Evolutionary conservation across 2,329 filamentous ascomycete species (phyloP).

Genomic region (Colletotrichum sansevieriae): DNA sequence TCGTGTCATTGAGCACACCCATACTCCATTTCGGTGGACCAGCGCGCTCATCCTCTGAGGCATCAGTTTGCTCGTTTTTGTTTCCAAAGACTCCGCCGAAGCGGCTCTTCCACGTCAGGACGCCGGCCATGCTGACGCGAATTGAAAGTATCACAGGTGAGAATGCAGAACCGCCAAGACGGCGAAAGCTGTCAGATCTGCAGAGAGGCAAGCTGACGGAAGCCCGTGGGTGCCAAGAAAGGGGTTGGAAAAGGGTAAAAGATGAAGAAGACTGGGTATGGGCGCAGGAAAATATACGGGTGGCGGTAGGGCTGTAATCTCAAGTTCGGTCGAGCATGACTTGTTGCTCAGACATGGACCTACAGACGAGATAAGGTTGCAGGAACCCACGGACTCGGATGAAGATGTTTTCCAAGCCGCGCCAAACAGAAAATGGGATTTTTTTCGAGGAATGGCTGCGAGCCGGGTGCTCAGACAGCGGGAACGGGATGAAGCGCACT

Average conservation of each 20-base stretch:
- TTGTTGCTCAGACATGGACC: slow-evolving; percentile 17
- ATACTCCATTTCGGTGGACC: slow-evolving; percentile 67
- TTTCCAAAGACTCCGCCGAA: slow-evolving; percentile 41
- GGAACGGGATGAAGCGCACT: neutral
- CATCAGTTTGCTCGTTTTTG: slow-evolving; percentile 5
- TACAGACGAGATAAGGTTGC: slow-evolving; percentile 28
- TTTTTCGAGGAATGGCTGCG: too few relatives aligned
- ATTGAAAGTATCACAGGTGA: neutral
- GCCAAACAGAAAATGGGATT: neutral
- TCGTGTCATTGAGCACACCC: slow-evolving; percentile 85
- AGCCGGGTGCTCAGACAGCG: too few relatives aligned
- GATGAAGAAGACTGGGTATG: neutral
- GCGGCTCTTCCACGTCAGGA: slow-evolving; percentile 33
- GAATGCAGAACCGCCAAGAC: neutral
- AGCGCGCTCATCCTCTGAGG: slow-evolving; percentile 15
- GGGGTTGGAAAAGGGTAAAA: neutral
- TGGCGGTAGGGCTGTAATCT: neutral
- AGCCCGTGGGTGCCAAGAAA: neutral
- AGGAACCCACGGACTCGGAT: slow-evolving; percentile 19
- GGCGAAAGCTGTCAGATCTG: neutral
- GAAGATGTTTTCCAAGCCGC: neutral
- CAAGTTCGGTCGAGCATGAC: slow-evolving; percentile 12
- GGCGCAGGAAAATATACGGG: neutral
- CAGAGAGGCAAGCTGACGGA: neutral
- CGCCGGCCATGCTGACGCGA: slow-evolving; percentile 18